Percentiles rank a stretch among this genome's conserved stretches.
Evolutionary conservation across 2,329 filamentous ascomycete species (phyloP).

Genomic region (Nemania abortiva): DNA sequence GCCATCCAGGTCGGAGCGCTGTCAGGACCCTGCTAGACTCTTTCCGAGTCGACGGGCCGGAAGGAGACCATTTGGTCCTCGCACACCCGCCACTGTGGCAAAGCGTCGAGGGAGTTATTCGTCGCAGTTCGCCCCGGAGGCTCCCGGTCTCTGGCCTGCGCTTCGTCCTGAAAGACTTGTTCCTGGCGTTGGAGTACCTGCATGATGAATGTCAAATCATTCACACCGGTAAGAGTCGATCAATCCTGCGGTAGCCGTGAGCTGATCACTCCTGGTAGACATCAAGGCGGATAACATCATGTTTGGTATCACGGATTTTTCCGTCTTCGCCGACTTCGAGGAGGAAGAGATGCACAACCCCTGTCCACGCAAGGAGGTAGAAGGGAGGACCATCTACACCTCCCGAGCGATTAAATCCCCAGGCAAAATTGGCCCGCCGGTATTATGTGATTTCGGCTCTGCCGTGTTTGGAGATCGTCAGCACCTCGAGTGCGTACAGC

Average conservation of each 20-base stretch:
- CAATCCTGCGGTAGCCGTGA: background rate
- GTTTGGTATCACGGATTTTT: background rate
- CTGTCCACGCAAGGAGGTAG: background rate
- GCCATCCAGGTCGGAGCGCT: background rate
- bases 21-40: background rate
- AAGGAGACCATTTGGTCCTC: conserved; percentile 2
- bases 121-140: background rate
- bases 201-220: conserved; percentile 1
- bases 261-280: conserved; percentile 1
- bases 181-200: background rate
- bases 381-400: background rate
- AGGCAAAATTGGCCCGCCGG: background rate
- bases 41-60: background rate
- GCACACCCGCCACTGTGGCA: conserved; percentile 6
- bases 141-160: background rate
- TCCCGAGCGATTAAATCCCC: background rate
- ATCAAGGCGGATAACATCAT: background rate
- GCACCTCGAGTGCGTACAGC: background rate
- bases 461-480: background rate
- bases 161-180: background rate
- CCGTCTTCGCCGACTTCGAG: background rate
- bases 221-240: background rate
- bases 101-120: background rate
- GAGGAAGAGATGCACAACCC: background rate
- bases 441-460: conserved; percentile 5